Evolutionary conservation across 306 rosid genomes (phyloP).

Genomic region (Cicer arietinum): DNA sequence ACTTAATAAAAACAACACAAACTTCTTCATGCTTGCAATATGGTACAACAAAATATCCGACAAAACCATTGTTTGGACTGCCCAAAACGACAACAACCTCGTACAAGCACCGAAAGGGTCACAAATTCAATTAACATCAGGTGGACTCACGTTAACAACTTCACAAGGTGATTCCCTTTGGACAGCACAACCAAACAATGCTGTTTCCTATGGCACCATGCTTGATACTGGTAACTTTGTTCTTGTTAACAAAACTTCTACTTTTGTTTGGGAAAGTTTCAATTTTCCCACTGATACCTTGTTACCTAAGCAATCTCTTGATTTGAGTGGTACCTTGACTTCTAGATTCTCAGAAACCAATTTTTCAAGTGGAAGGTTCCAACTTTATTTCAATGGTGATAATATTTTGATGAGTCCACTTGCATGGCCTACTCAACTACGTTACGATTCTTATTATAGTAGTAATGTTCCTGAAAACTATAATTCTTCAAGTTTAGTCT

Average conservation of each 20-base stretch:
- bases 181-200: not conserved
- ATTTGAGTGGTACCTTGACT: not conserved
- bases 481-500: constrained; percentile 28
- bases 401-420: constrained; percentile 42
- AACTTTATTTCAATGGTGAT: constrained; percentile 39
- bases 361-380: constrained; percentile 63
- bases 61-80: constrained; percentile 52
- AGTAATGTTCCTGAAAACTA: too few species aligned
- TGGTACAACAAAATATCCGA: constrained; percentile 61
- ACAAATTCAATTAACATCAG: constrained; percentile 33
- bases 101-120: constrained; percentile 50
- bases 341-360: constrained; percentile 48
- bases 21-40: constrained; percentile 51
- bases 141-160: constrained; percentile 41
- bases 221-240: constrained; percentile 66
- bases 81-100: constrained; percentile 10
- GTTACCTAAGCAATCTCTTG: constrained; percentile 56
- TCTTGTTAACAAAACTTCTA: constrained; percentile 25
- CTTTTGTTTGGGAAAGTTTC: constrained; percentile 62
- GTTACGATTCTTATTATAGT: too few species aligned
- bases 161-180: constrained; percentile 41
- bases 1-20: not conserved
- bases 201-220: constrained; percentile 49
- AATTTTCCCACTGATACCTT: constrained; percentile 63
- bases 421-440: constrained; percentile 44